Evolutionary conservation across 768 basidiomycete genomes (phyloP), one percentile per base, ranked within the genome.

Genomic region (Hortiboletus flavorubellus): DNA sequence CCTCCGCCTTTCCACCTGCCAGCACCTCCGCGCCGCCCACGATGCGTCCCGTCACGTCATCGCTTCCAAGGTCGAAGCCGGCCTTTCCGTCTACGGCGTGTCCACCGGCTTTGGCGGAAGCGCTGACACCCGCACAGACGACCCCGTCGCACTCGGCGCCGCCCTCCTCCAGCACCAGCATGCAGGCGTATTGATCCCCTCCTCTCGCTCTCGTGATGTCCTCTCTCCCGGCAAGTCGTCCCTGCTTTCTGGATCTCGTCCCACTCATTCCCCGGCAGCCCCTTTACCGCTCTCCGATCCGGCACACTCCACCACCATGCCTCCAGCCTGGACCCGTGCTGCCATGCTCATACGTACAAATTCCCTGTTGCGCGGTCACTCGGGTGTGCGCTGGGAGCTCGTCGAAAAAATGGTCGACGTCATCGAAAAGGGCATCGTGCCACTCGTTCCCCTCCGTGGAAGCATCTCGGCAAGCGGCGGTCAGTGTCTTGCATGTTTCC

Each of bases 101-200:
- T 87, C 87, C 52, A 84, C 84, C 2, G 92, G 92, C 44, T 94
- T 91, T 63, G 92, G 91, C 39, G 91, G 91, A n/a, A 88, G 86
- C 62, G 91, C 91, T 11, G 87, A 92, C 68, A 93, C 91, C 1
- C 82, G 91, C 21, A 93, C 91, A 0, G 80, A 85, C 59, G 75
- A 89, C 49, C 84, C 89, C 21, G 67, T 87, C 56, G 74, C 85
- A 10, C 84, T 94, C 29, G 91, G 88, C 21, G 80, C 84, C 58
- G 86, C 89, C n/a, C 80, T 93, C n/a, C 77, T 93, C 29, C 91
- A 93, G 66, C 88, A 91, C 64, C 88, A 91, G 64, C 88, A 91
- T 55, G 74, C 76, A 49, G 92, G 92, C 35, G 82, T 92, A 2
- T 6, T 72, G 30, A 76, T 86, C 8, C 83, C 91, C 44, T 82